phyloP scores from a whole-genome alignment of 192 early-diverging fungal genomes.

The Coemansia sp. region DNA sequence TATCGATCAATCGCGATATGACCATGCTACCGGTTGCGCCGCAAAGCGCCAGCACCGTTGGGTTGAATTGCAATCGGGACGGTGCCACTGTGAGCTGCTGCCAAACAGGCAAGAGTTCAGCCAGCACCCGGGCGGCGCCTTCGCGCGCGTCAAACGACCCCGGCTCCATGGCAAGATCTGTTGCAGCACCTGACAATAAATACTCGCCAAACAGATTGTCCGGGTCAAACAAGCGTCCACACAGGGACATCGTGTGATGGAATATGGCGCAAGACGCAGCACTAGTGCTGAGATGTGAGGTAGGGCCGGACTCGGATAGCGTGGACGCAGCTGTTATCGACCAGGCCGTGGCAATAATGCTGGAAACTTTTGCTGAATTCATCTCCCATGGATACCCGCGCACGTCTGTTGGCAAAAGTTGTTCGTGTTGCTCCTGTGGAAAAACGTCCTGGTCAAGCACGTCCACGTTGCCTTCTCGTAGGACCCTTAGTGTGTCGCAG shows the following conservation, averaged over 20 bases:
- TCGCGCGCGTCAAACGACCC: background rate
- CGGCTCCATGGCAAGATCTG: background rate
- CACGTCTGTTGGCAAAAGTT: slow-evolving; percentile 12
- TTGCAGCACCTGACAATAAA: background rate
- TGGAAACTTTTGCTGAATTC: background rate
- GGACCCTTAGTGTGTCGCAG: slow-evolving; percentile 4
- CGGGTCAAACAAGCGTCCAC: slow-evolving; percentile 19
- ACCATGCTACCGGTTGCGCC: slow-evolving; percentile 15
- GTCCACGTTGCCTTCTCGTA: slow-evolving; percentile 10
- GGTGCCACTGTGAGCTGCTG: slow-evolving; percentile 11
- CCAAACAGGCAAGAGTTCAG: slow-evolving; percentile 7
- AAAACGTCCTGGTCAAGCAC: slow-evolving; percentile 2
- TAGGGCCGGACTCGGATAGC: no score
- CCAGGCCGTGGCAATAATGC: background rate
- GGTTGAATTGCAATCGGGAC: slow-evolving; percentile 17
- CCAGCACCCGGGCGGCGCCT: background rate
- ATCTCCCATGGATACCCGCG: slow-evolving; percentile 21
- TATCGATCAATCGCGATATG: slow-evolving; percentile 11
- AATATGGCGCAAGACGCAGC: slow-evolving; percentile 1
- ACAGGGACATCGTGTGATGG: slow-evolving; percentile 12
- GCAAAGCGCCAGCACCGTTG: slow-evolving; percentile 10
- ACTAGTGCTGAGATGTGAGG: slow-evolving; percentile 9
- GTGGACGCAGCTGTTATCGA: no score
- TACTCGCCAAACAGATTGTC: slow-evolving; percentile 12
- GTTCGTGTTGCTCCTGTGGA: background rate